A percentile compares a stretch with the other conserved stretches of the same genome.
These are phyloP conservation scores for Podila epigama DNA, from an alignment of 192 early-diverging fungal species.

Conservation along the genomic window DNA sequence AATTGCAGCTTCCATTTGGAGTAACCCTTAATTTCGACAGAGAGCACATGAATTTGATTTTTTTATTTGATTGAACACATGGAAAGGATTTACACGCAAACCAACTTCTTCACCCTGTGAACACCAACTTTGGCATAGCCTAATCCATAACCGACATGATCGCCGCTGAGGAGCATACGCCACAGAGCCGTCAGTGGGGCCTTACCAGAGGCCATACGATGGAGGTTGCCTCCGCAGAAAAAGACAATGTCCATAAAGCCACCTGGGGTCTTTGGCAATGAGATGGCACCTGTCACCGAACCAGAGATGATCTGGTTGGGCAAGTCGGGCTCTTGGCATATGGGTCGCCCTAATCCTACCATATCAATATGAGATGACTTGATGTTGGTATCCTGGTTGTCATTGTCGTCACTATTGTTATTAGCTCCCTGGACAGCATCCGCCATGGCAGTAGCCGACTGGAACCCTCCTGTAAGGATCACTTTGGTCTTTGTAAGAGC, in stretches of 20 bases:
- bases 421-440: constrained; percentile 4
- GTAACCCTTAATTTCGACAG: background rate
- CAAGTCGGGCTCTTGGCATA: constrained; percentile 13
- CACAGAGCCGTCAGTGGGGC: background rate
- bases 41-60: background rate
- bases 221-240: constrained; percentile 16
- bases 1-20: background rate
- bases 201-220: constrained; percentile 1
- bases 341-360: constrained; percentile 11
- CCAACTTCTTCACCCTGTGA: constrained; percentile 3
- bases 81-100: background rate
- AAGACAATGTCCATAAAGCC: constrained; percentile 18
- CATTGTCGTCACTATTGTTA: background rate
- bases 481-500: constrained; percentile 6
- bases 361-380: constrained; percentile 17
- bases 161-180: background rate
- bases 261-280: background rate
- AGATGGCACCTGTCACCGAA: constrained; percentile 6
- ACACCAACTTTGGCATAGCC: constrained; percentile 6
- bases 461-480: constrained; percentile 21
- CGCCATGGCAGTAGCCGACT: constrained; percentile 7
- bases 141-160: constrained; percentile 4
- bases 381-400: background rate
- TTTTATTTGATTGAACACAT: background rate
- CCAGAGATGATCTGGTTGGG: constrained; percentile 18